These are phyloP conservation scores for Magnaporthiopsis incrustans DNA, from an alignment of 2,329 filamentous ascomycete species.

Conservation along the genomic window DNA sequence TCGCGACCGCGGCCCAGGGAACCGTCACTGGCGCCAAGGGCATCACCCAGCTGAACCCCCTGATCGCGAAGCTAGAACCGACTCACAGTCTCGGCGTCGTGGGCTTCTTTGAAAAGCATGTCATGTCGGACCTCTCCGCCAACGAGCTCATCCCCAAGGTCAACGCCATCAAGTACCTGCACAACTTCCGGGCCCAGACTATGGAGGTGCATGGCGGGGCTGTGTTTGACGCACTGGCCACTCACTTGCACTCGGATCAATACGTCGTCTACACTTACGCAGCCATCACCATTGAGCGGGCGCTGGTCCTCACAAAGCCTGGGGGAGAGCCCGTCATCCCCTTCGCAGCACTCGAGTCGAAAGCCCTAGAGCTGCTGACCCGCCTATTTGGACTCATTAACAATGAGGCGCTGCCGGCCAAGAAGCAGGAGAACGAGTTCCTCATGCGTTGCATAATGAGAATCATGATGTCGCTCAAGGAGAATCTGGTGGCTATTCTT, in stretches of 20 bases:
- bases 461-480: conserved; percentile 87
- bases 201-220: conserved; percentile 87
- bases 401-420: conserved; percentile 74
- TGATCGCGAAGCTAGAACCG: conserved; percentile 39
- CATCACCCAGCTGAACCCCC: conserved; percentile 80
- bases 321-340: conserved; percentile 71
- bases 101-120: conserved; percentile 88
- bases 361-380: conserved; percentile 77
- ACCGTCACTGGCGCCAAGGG: conserved; percentile 79
- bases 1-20: conserved; percentile 89
- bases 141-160: conserved; percentile 85
- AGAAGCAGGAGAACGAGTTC: conserved; percentile 98
- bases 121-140: conserved; percentile 80
- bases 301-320: conserved; percentile 74
- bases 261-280: conserved; percentile 98
- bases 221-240: conserved; percentile 73
- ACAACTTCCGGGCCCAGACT: conserved; percentile 92
- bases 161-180: conserved; percentile 95
- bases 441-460: conserved; percentile 98
- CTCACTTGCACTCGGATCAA: conserved; percentile 81
- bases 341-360: conserved; percentile 67
- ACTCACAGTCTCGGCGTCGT: conserved; percentile 55
- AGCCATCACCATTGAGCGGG: conserved; percentile 90
- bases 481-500: conserved; percentile 64
- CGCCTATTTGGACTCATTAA: conserved; percentile 90